These are phyloP conservation scores for Beauveria sp. DNA, from an alignment of 2,329 filamentous ascomycete genomes.

Conservation along the genomic window DNA sequence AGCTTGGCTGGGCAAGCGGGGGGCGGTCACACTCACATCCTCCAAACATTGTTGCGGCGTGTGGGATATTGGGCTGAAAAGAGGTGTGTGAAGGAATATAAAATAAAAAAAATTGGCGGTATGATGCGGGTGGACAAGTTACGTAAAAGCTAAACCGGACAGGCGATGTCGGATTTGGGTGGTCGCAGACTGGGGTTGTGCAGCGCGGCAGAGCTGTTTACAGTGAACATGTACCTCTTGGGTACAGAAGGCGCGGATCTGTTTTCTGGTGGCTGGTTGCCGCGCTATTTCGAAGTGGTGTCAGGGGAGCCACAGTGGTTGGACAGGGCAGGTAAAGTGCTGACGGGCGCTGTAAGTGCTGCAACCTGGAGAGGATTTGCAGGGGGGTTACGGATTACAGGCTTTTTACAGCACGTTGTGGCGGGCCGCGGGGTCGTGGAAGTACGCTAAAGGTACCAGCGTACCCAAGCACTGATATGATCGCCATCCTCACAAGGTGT, in stretches of 20 bases:
- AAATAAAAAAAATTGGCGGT: not conserved
- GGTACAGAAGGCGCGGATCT: not conserved
- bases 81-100: not conserved
- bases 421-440: not conserved
- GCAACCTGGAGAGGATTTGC: not conserved
- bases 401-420: not conserved
- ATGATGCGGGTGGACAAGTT: conserved; percentile 5
- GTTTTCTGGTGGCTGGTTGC: not conserved
- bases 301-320: not conserved
- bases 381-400: not conserved
- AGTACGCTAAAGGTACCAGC: not conserved
- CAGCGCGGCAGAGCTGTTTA: not conserved
- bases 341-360: not conserved
- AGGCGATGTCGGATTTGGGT: not conserved
- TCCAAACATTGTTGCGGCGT: conserved; percentile 20
- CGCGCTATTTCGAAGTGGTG: not conserved
- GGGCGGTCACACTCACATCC: conserved; percentile 31
- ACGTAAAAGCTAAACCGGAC: not conserved
- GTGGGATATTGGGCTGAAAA: not conserved
- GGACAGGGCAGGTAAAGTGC: not conserved
- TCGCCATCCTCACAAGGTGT: too few species aligned
- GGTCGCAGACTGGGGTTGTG: too few species aligned
- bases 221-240: not conserved
- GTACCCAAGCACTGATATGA: too few species aligned
- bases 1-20: not conserved